Evolutionary conservation across 2,329 filamentous ascomycete genomes (phyloP).

Genomic region (Blastomyces gilchristii): DNA sequence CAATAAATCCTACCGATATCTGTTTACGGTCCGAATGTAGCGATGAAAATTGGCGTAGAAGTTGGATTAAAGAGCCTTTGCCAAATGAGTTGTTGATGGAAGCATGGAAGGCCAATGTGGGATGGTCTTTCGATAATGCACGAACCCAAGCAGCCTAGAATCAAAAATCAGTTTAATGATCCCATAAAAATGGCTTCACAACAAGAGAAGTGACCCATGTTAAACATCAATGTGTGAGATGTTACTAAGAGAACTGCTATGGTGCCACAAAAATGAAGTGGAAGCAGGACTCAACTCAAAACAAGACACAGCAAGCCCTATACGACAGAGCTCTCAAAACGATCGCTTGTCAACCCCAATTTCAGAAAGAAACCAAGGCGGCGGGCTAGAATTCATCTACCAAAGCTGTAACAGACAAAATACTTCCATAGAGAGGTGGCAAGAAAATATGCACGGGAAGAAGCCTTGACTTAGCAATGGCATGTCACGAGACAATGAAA

Average conservation of each 20-base stretch:
- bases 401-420: conserved; percentile 96
- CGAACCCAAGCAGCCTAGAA: conserved; percentile 85
- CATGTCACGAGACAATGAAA: conserved; percentile 18
- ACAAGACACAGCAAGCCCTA: conserved; percentile 71
- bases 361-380: conserved; percentile 53
- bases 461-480: conserved; percentile 80
- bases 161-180: conserved; percentile 21
- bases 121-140: conserved; percentile 76
- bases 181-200: conserved; percentile 10
- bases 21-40: conserved; percentile 88
- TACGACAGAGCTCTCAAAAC: conserved; percentile 78
- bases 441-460: conserved; percentile 39
- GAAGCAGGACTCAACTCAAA: conserved; percentile 92
- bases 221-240: conserved; percentile 65
- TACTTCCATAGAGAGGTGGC: conserved; percentile 52
- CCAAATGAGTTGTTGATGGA: conserved; percentile 94
- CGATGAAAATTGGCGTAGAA: conserved; percentile 84
- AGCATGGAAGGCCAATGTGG: conserved; percentile 88
- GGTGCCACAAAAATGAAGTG: conserved; percentile 46
- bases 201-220: conserved; percentile 22
- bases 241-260: conserved; percentile 96
- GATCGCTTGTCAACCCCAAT: conserved; percentile 59
- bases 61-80: conserved; percentile 84
- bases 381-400: conserved; percentile 78
- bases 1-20: conserved; percentile 81